Evolutionary conservation across 768 basidiomycete species (phyloP).

Genomic region (Leccinum subgranulosum): DNA sequence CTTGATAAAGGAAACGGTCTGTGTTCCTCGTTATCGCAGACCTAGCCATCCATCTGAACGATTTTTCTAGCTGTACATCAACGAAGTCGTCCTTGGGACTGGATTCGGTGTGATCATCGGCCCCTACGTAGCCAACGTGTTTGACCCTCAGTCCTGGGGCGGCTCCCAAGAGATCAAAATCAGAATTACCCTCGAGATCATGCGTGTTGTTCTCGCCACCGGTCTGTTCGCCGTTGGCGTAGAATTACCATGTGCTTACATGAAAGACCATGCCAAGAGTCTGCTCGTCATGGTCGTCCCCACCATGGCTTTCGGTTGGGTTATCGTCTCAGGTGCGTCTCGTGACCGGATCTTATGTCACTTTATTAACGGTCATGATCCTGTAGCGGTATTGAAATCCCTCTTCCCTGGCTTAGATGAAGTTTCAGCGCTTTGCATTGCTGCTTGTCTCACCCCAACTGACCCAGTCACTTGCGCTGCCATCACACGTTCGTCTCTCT

Average conservation of each 20-base stretch:
- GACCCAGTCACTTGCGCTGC: slow-evolving; percentile 91
- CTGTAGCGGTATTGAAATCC: slow-evolving; percentile 57
- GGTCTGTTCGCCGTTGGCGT: slow-evolving; percentile 95
- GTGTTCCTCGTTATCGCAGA: background rate
- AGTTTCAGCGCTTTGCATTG: slow-evolving; percentile 78
- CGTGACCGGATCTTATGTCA: background rate
- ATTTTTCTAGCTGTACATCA: slow-evolving; percentile 68
- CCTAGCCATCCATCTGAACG: background rate
- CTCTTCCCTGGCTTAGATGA: slow-evolving; percentile 72
- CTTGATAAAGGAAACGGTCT: slow-evolving; percentile 76
- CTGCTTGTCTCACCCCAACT: slow-evolving; percentile 89
- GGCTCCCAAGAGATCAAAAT: slow-evolving; percentile 33
- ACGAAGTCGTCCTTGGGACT: slow-evolving; percentile 92
- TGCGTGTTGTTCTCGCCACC: slow-evolving; percentile 83
- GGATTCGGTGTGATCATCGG: slow-evolving; percentile 59
- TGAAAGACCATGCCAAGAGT: slow-evolving; percentile 74
- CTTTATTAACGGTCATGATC: background rate
- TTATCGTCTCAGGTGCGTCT: slow-evolving; percentile 61
- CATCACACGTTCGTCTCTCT: slow-evolving; percentile 55
- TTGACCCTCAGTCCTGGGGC: slow-evolving; percentile 82
- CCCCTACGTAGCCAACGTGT: slow-evolving; percentile 66
- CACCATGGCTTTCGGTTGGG: slow-evolving; percentile 85
- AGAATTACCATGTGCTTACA: slow-evolving; percentile 84
- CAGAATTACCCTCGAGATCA: slow-evolving; percentile 82
- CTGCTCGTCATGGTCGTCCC: slow-evolving; percentile 70